These are phyloP conservation scores for Dictyostelium gargantuum DNA, from an alignment of 208 protist species.

Conservation along the genomic window DNA sequence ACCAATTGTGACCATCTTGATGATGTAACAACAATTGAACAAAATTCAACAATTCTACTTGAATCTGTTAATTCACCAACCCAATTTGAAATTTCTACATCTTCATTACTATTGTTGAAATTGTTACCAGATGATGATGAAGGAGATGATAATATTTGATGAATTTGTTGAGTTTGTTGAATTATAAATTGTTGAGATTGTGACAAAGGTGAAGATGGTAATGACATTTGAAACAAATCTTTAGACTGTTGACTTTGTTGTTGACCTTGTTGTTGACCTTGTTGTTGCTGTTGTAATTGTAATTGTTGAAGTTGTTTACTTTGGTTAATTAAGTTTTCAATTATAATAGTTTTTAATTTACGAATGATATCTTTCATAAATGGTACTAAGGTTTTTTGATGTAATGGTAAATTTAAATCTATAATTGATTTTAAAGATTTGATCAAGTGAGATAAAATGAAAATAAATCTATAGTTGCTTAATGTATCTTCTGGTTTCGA, in stretches of 20 bases:
- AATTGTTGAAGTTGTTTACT: background rate
- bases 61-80: conserved; percentile 5
- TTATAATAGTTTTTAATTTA: background rate
- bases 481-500: background rate
- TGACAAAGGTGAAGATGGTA: background rate
- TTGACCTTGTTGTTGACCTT: background rate
- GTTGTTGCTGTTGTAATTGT: background rate
- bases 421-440: background rate
- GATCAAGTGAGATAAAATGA: background rate
- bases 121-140: background rate
- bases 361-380: conserved; percentile 45
- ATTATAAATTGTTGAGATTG: background rate
- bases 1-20: conserved; percentile 5
- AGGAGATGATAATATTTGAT: background rate
- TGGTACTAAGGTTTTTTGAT: conserved; percentile 12
- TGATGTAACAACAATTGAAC: background rate
- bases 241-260: background rate
- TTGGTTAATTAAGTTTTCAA: background rate
- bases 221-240: background rate
- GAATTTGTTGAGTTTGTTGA: background rate
- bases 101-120: background rate
- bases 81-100: conserved; percentile 5
- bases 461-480: background rate
- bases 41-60: conserved; percentile 7
- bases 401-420: background rate